phyloP scores from a whole-genome alignment of 2,329 filamentous ascomycete genomes.

The Exophiala sideris region DNA sequence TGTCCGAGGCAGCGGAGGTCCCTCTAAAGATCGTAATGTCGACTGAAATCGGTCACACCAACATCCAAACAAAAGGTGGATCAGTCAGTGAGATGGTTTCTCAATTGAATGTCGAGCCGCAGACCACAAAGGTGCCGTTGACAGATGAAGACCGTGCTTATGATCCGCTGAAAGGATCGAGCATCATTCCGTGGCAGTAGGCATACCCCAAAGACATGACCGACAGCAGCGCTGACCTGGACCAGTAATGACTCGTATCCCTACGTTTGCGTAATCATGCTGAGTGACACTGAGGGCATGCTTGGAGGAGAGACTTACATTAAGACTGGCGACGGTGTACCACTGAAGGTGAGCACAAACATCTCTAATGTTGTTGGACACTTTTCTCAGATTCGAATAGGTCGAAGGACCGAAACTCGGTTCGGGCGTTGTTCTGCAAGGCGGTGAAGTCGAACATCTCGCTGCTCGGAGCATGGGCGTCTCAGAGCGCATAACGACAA shows the following conservation, averaged over 20 bases:
- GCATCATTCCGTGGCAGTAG: constrained; percentile 11
- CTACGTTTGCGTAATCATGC: constrained; percentile 25
- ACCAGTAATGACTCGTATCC: constrained; percentile 28
- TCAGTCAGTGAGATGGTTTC: constrained; percentile 3
- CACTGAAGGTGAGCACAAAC: not conserved
- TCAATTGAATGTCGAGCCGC: constrained; percentile 2
- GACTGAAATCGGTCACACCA: constrained; percentile 4
- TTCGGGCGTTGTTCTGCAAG: constrained; percentile 61
- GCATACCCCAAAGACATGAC: constrained; percentile 19
- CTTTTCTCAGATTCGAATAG: not conserved
- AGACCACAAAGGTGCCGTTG: constrained; percentile 1
- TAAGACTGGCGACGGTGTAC: constrained; percentile 1
- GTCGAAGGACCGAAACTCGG: constrained; percentile 33
- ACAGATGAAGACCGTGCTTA: constrained; percentile 7
- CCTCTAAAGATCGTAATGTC: constrained; percentile 2
- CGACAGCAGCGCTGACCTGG: not conserved
- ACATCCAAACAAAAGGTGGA: constrained; percentile 3
- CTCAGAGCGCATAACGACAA: constrained; percentile 62
- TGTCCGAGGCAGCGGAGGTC: constrained; percentile 1
- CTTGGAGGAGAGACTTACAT: constrained; percentile 52
- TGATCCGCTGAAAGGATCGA: constrained; percentile 2
- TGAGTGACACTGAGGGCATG: constrained; percentile 45
- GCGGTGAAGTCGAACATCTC: constrained; percentile 63
- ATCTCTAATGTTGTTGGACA: not conserved
- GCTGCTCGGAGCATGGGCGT: constrained; percentile 52